Evolutionary conservation across 2,329 filamentous ascomycete species (phyloP).

Genomic region (Aspergillus thermomutatus): DNA sequence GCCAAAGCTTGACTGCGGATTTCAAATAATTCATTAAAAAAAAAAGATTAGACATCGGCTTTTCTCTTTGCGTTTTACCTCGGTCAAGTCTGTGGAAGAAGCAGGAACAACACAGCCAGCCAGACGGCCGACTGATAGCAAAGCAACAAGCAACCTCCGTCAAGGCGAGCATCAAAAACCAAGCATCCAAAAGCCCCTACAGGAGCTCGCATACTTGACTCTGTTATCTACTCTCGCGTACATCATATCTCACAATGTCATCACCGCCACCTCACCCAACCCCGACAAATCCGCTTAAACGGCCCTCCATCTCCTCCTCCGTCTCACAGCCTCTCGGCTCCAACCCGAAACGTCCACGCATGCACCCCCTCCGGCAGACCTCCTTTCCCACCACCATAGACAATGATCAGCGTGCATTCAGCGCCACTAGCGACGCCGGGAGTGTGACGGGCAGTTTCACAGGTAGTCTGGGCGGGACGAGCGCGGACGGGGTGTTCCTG

Average conservation of each 20-base stretch:
- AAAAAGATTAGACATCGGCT: not conserved
- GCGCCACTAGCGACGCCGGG: slow-evolving; percentile 36
- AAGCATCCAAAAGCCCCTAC: not conserved
- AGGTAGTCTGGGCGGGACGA: slow-evolving; percentile 38
- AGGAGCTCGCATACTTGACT: not conserved
- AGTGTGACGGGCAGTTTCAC: slow-evolving; percentile 43
- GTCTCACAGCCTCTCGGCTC: slow-evolving; percentile 29
- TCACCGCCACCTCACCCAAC: slow-evolving; percentile 32
- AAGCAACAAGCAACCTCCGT: not conserved
- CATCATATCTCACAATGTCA: slow-evolving; percentile 30
- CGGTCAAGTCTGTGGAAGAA: not conserved
- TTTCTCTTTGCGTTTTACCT: not conserved
- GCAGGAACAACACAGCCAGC: not conserved
- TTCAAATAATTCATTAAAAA: not conserved
- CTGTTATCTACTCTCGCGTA: slow-evolving; percentile 2
- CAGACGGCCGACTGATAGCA: not conserved
- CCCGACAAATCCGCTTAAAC: slow-evolving; percentile 37
- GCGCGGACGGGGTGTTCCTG: slow-evolving; percentile 32
- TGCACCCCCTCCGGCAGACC: slow-evolving; percentile 48
- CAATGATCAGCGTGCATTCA: slow-evolving; percentile 26
- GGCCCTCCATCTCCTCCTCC: slow-evolving; percentile 39
- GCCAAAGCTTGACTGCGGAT: not conserved
- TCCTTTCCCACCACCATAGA: slow-evolving; percentile 41
- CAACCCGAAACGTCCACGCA: slow-evolving; percentile 32
- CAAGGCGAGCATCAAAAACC: not conserved